phyloP scores from a whole-genome alignment of 345 rosid genomes.

The Citrus mangshanensis region DNA sequence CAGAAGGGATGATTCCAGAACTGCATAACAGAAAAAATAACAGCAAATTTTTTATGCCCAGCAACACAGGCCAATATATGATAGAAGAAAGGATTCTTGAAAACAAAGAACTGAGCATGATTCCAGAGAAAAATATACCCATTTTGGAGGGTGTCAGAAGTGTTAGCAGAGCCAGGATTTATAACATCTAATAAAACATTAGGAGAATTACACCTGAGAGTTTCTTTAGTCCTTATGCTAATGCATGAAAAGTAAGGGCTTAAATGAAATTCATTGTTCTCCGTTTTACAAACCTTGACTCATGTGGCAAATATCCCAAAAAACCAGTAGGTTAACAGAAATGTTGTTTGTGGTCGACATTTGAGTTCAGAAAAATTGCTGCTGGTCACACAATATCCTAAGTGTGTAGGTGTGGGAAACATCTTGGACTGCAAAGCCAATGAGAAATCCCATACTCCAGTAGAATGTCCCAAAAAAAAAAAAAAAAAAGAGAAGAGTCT shows the following conservation, averaged over 20 bases:
- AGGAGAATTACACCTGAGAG: background rate
- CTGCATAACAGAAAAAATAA: slow-evolving; percentile 11
- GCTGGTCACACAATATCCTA: background rate
- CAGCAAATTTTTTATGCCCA: background rate
- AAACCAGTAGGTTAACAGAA: background rate
- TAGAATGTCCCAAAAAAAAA: background rate
- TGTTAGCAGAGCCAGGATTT: background rate
- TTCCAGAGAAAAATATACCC: background rate
- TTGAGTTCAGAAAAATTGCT: background rate
- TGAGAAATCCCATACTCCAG: background rate
- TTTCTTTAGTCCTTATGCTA: background rate
- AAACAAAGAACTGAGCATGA: background rate
- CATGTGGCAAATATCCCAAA: background rate
- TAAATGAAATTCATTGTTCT: background rate
- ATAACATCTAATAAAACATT: background rate
- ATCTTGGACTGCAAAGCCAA: background rate
- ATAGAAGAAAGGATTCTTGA: background rate
- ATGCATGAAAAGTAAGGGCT: background rate
- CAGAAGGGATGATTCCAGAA: slow-evolving; percentile 31
- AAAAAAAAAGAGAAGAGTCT: background rate
- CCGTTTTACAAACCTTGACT: background rate
- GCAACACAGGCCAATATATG: background rate
- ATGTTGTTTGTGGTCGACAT: background rate
- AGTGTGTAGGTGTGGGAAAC: background rate
- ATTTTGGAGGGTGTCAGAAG: too few relatives aligned